Conservation (phyloP, 176 grass and related monocot species). For the Puccinellia tenuiflora region DNA sequence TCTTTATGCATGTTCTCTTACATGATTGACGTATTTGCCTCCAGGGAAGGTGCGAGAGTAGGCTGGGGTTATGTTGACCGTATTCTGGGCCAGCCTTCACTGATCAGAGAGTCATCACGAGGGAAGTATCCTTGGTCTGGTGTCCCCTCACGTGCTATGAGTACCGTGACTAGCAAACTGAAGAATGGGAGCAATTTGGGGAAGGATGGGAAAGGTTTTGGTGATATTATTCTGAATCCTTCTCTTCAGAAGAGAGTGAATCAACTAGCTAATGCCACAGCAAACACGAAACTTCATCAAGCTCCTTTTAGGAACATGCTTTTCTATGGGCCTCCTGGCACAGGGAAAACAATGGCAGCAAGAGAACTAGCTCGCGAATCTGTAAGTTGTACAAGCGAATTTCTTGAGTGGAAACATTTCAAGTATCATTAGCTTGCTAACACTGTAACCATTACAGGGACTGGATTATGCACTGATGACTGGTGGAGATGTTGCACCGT, state of each 20-base stretch:
- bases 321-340: constrained; percentile 97
- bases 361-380: constrained; percentile 84
- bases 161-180: constrained; percentile 58
- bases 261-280: constrained; percentile 86
- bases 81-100: constrained; percentile 93
- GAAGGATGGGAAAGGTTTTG: constrained; percentile 80
- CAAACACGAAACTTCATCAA: constrained; percentile 95
- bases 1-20: neutral
- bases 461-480: constrained; percentile 99
- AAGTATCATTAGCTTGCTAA: constrained; percentile 9
- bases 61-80: constrained; percentile 98
- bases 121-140: constrained; percentile 93
- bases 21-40: constrained; percentile 14
- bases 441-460: constrained; percentile 37
- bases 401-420: neutral
- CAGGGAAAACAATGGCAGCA: constrained; percentile 97
- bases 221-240: constrained; percentile 94
- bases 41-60: constrained; percentile 92
- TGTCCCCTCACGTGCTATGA: constrained; percentile 54
- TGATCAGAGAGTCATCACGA: constrained; percentile 95
- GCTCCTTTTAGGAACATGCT: constrained; percentile 99
- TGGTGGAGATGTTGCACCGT: constrained; percentile 95
- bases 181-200: constrained; percentile 44
- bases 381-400: constrained; percentile 38
- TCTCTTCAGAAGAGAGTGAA: constrained; percentile 89